A percentile compares a stretch with the other conserved stretches of the same genome.
Evolutionary conservation across 2,329 filamentous ascomycete species (phyloP).

Genomic region (Diaporthe aspalathi): DNA sequence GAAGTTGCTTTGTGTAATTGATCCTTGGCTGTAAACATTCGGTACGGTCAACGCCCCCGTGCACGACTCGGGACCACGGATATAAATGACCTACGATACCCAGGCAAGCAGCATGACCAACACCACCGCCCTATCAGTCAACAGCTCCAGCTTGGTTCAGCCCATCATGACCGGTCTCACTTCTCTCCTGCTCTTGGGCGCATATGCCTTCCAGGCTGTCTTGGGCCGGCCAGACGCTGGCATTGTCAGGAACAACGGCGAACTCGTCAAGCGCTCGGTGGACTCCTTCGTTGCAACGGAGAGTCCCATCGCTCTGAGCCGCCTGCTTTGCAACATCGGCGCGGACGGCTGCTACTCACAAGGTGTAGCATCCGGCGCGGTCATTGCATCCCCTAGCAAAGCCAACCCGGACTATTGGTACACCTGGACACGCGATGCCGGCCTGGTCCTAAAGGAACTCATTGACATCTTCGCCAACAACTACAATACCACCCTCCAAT

Average conservation of each 20-base stretch:
- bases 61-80: conserved; percentile 2
- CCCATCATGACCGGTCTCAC: conserved; percentile 48
- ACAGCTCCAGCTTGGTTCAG: conserved; percentile 33
- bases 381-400: conserved; percentile 68
- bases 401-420: conserved; percentile 74
- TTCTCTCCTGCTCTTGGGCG: conserved; percentile 62
- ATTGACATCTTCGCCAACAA: conserved; percentile 72
- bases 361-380: conserved; percentile 61
- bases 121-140: conserved; percentile 25
- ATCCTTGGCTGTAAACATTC: conserved; percentile 11
- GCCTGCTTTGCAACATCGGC: conserved; percentile 71
- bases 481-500: conserved; percentile 69
- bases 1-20: conserved; percentile 16
- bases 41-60: background rate
- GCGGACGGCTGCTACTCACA: conserved; percentile 61
- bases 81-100: conserved; percentile 25
- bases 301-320: conserved; percentile 61
- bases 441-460: conserved; percentile 75
- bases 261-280: conserved; percentile 59
- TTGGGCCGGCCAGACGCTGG: conserved; percentile 57
- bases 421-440: conserved; percentile 82
- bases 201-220: conserved; percentile 62
- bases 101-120: conserved; percentile 15
- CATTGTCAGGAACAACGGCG: conserved; percentile 47
- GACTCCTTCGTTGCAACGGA: conserved; percentile 65